Percentiles rank a stretch among this genome's conserved stretches.
Evolutionary conservation across 108 stramenopile genomes (phyloP).

Genomic region (Pseudonitzschia multistriata): DNA sequence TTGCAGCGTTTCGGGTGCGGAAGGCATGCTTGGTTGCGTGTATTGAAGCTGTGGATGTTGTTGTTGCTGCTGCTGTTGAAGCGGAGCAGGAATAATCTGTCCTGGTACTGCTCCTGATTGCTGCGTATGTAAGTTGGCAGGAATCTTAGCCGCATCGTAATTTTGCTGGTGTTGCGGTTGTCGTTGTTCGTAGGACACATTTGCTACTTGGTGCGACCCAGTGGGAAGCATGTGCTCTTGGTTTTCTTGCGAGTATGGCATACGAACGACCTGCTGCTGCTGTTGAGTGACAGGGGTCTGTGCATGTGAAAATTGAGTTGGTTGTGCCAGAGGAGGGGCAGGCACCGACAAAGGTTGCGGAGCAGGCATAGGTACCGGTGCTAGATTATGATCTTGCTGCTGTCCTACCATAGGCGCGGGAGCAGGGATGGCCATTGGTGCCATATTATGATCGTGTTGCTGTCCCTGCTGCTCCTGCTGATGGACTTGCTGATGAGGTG

Average conservation of each 20-base stretch:
- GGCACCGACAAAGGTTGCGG: too few species aligned
- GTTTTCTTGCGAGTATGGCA: slow-evolving; percentile 1
- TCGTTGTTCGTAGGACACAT: slow-evolving; percentile 3
- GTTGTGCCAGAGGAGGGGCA: too few species aligned
- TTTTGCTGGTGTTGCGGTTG: slow-evolving; percentile 6
- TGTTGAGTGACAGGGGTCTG: slow-evolving; percentile 4
- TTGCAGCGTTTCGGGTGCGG: neutral
- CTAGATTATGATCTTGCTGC: too few species aligned
- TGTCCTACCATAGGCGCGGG: neutral
- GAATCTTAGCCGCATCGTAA: neutral
- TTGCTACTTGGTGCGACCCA: neutral
- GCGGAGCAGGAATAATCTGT: neutral
- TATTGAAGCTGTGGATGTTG: slow-evolving; percentile 6
- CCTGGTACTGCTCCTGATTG: neutral
- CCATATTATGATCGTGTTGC: slow-evolving; percentile 10
- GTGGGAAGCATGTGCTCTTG: neutral
- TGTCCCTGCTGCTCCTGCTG: neutral
- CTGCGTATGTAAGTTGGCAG: neutral
- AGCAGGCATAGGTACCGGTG: neutral
- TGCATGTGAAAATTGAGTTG: slow-evolving; percentile 5
- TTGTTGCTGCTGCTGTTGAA: slow-evolving; percentile 13
- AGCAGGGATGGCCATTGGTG: neutral
- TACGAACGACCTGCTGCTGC: slow-evolving; percentile 6
- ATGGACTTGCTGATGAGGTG: slow-evolving; percentile 12
- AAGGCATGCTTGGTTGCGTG: neutral